phyloP scores from a whole-genome alignment of 1,284 basidiomycete species.

The Ceratobasidium papillatum region DNA sequence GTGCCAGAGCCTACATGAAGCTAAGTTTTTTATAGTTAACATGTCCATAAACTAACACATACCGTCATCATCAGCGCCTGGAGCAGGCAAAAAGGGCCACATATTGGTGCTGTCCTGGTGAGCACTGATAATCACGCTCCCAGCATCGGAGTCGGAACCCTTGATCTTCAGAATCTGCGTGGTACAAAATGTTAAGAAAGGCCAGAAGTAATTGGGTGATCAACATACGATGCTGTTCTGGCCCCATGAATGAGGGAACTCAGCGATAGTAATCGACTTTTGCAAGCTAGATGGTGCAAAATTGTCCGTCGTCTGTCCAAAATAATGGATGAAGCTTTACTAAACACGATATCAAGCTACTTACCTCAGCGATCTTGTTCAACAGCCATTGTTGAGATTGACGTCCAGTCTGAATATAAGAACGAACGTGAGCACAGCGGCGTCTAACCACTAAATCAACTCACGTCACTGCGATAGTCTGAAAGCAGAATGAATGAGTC shows the following conservation, averaged over 20 bases:
- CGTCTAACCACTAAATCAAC: constrained; percentile 45
- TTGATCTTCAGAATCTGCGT: constrained; percentile 73
- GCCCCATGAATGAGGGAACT: constrained; percentile 91
- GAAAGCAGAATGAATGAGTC: background rate
- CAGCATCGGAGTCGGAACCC: constrained; percentile 67
- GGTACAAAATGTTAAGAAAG: constrained; percentile 44
- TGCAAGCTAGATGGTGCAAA: constrained; percentile 66
- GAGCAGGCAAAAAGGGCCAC: constrained; percentile 89
- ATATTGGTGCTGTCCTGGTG: constrained; percentile 93
- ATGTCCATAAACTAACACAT: background rate
- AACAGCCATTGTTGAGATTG: constrained; percentile 87
- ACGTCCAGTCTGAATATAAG: constrained; percentile 65
- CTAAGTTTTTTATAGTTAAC: background rate
- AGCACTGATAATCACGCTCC: constrained; percentile 75
- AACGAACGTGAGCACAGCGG: constrained; percentile 39
- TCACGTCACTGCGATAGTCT: constrained; percentile 83
- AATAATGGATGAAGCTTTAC: constrained; percentile 43
- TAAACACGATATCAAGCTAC: constrained; percentile 42
- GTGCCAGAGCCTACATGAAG: constrained; percentile 69
- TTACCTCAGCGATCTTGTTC: constrained; percentile 72
- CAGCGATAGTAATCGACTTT: constrained; percentile 69
- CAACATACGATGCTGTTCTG: constrained; percentile 84
- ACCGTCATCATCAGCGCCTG: constrained; percentile 92
- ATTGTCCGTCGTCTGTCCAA: constrained; percentile 67
- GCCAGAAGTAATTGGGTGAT: constrained; percentile 51